phyloP scores from a whole-genome alignment of 768 basidiomycete species.

The Kwoniella dejecticola region DNA sequence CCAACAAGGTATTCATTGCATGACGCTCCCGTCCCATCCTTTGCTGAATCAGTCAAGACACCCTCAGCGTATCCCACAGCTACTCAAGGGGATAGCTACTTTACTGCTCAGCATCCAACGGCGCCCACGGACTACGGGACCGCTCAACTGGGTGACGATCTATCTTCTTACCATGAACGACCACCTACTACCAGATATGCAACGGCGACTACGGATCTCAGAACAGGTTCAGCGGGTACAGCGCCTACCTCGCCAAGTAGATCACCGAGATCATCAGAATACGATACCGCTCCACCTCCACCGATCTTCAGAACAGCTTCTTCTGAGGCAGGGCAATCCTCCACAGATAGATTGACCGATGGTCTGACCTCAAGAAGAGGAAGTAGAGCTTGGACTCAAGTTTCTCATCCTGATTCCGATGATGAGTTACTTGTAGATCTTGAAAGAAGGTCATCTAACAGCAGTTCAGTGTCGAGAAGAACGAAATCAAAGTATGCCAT shows the following conservation, averaged over 20 bases:
- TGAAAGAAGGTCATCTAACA: constrained; percentile 41
- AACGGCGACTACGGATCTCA: not conserved
- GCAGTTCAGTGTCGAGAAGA: constrained; percentile 22
- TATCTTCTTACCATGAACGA: constrained; percentile 9
- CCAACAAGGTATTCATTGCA: constrained; percentile 35
- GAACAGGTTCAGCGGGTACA: constrained; percentile 5
- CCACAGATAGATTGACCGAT: constrained; percentile 13
- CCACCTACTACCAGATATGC: constrained; percentile 15
- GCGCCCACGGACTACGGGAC: not conserved
- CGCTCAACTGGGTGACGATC: not conserved
- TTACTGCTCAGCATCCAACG: not conserved
- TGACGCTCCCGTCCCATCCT: constrained; percentile 30
- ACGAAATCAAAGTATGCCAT: constrained; percentile 9
- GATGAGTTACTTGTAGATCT: constrained; percentile 38
- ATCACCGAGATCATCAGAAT: constrained; percentile 18
- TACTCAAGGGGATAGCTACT: constrained; percentile 3
- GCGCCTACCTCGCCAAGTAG: constrained; percentile 1
- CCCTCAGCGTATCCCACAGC: not conserved
- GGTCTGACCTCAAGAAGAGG: constrained; percentile 11
- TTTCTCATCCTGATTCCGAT: constrained; percentile 44
- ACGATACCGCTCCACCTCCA: constrained; percentile 34
- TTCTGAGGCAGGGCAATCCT: not conserved
- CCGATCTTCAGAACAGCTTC: constrained; percentile 28
- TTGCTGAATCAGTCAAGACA: not conserved
- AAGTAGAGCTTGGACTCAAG: constrained; percentile 28